Base-by-base conservation (phyloP, 805 yeast species). In the Allodekkera sacchari region DNA sequence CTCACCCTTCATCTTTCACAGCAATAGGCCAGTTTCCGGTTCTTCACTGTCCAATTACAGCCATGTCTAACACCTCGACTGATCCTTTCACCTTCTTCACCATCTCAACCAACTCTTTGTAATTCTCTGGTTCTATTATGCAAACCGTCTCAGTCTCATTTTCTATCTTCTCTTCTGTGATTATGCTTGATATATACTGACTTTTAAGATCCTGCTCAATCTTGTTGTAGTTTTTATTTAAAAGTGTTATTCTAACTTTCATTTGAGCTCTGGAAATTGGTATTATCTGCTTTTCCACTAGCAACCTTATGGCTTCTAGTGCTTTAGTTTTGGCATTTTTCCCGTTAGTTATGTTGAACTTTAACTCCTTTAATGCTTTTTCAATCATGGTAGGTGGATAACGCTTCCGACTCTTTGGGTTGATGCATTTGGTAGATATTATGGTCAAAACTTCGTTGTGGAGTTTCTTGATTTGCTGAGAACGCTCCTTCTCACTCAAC, bases 301-400 rank as follows among this genome's bases (percentile, higher is more conserved):
- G 61, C 31, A 81, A 52, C 49, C 74, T 82, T 42, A 92, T 88
- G 4, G 94, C 96, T 34, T 92, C 97, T 28, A 92, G 59, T 0
- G 97, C 96, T 53, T 87, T 96, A 9, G 71, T 66, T 56, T 92
- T 92, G 18, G 95, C 83, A 32, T 42, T 51, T 32, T 52, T 47
- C 12, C 55, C 52, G 15, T 88, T 68, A 13, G 74, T 74, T 42
- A 83, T 69, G 52, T 85, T 87, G 55, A 82, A 84, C 42, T 85
- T 88, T 32, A 87, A 55, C 45, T 81, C 83, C 25, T 68, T 66
- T 34, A 92, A 61, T 0, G 88, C 83, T 58, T 92, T 92, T 41
- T 83, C 92, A 36, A 92, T 82, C 80, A 92, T 88, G 1, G 94
- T 74, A 8, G 95, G 92, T 0, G 98, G 95, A 48, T 92, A 92